Percentiles rank a stretch among this genome's conserved stretches.
Evolutionary conservation across 352 stramenopile species (phyloP).

Genomic region (Globisporangium nagaii): DNA sequence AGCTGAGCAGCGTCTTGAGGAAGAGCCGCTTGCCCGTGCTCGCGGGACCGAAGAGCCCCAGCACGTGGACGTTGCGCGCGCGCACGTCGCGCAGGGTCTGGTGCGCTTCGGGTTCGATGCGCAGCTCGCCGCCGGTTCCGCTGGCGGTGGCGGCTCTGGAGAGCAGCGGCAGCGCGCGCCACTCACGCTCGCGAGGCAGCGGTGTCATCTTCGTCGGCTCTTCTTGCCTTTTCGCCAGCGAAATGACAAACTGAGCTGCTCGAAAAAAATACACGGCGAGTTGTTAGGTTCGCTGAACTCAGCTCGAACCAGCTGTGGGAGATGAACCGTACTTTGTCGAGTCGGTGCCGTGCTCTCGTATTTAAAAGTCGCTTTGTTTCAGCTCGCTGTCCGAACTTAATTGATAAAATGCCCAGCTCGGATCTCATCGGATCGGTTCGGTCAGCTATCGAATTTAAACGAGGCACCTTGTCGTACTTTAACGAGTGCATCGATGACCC

Average conservation of each 20-base stretch:
- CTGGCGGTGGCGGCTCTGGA: background rate
- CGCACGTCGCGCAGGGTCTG: conserved; percentile 14
- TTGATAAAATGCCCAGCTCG: too few relatives aligned
- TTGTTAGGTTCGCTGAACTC: too few relatives aligned
- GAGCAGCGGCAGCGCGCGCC: conserved; percentile 42
- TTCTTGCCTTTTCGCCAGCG: background rate
- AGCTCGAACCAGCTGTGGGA: too few relatives aligned
- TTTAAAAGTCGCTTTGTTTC: too few relatives aligned
- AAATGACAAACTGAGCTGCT: background rate
- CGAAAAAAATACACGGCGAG: too few relatives aligned
- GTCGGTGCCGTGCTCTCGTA: too few relatives aligned
- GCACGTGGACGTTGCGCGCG: conserved; percentile 21
- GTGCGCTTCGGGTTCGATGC: conserved; percentile 17
- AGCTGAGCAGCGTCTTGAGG: conserved; percentile 34
- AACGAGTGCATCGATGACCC: background rate
- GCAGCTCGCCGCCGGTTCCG: background rate
- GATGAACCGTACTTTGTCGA: too few relatives aligned
- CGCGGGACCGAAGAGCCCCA: conserved; percentile 37
- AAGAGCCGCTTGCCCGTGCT: conserved; percentile 40
- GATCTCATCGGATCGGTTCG: background rate
- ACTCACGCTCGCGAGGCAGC: conserved; percentile 16
- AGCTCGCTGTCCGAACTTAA: too few relatives aligned
- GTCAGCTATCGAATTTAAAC: background rate
- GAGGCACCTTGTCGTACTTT: background rate
- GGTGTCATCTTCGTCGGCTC: conserved; percentile 12